A percentile compares a stretch with the other conserved stretches of the same genome.
These are phyloP conservation scores for Microthlaspi erraticum DNA, from an alignment of 345 rosid species.

Conservation along the genomic window DNA sequence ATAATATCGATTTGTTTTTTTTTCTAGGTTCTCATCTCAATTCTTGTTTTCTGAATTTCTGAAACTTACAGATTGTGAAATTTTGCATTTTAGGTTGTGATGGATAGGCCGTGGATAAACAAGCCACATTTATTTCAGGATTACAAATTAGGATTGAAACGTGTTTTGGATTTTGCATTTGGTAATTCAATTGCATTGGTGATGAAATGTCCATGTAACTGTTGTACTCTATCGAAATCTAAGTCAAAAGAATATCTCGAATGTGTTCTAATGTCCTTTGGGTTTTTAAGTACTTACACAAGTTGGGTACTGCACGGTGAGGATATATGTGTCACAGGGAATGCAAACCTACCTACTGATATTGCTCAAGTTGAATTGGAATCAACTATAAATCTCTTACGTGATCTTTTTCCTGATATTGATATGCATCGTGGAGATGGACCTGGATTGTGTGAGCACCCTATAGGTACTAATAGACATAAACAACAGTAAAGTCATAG, in stretches of 20 bases:
- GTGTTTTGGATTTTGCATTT: no score
- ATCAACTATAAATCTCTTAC: background rate
- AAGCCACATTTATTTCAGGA: no score
- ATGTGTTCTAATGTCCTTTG: background rate
- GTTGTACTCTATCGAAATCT: background rate
- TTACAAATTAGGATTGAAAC: no score
- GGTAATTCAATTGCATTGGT: no score
- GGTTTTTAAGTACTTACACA: background rate
- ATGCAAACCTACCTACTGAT: background rate
- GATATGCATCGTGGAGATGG: background rate
- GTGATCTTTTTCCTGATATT: background rate
- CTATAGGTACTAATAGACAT: background rate
- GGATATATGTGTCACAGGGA: background rate
- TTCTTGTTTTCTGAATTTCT: no score
- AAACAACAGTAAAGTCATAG: no score
- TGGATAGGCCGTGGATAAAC: no score
- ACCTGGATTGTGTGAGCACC: background rate
- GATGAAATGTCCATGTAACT: background rate
- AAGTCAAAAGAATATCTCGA: background rate
- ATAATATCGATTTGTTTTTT: no score
- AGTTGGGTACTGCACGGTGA: background rate
- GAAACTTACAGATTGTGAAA: no score
- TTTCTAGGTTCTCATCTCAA: no score
- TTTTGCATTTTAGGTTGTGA: no score
- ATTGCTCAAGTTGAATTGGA: background rate